Percentiles rank a stretch among this genome's conserved stretches.
These are phyloP conservation scores for Pseudogymnoascus sp. DNA, from an alignment of 2,329 filamentous ascomycete genomes.

Conservation along the genomic window DNA sequence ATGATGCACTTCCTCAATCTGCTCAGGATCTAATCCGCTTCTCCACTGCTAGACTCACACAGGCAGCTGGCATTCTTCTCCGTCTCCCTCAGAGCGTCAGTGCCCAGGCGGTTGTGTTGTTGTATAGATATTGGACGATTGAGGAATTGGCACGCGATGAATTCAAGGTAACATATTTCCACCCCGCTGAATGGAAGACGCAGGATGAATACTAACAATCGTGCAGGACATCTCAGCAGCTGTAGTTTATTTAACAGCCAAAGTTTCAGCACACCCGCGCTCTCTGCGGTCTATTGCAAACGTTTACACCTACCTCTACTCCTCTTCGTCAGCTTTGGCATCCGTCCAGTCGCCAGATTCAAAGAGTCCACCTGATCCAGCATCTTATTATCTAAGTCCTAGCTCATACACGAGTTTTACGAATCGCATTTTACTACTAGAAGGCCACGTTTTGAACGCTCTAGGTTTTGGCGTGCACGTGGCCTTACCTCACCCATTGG, in stretches of 20 bases:
- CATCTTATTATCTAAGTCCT: constrained; percentile 63
- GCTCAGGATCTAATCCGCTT: constrained; percentile 65
- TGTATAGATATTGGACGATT: constrained; percentile 69
- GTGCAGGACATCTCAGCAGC: constrained; percentile 71
- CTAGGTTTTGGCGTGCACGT: constrained; percentile 80
- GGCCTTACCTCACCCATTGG: constrained; percentile 74
- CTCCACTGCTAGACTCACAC: constrained; percentile 63
- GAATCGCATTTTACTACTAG: constrained; percentile 58
- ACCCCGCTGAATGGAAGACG: background rate
- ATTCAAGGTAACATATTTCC: constrained; percentile 30
- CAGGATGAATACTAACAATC: constrained; percentile 5
- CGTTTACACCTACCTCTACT: constrained; percentile 73
- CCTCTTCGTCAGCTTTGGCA: constrained; percentile 39
- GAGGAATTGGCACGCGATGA: constrained; percentile 47
- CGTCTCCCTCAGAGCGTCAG: constrained; percentile 78
- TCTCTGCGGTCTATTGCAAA: constrained; percentile 74
- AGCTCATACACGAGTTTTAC: constrained; percentile 59
- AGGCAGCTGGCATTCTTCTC: constrained; percentile 71
- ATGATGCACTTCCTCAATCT: constrained; percentile 50
- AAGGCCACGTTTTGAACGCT: constrained; percentile 65
- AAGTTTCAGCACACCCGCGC: constrained; percentile 68
- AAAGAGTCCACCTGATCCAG: constrained; percentile 31
- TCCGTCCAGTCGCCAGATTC: constrained; percentile 11
- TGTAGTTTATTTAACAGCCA: constrained; percentile 70
- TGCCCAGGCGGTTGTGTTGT: constrained; percentile 72